A percentile compares a stretch with the other conserved stretches of the same genome.
phyloP scores from a whole-genome alignment of 2,329 filamentous ascomycete genomes.

The Cladophialophora yegresii region DNA sequence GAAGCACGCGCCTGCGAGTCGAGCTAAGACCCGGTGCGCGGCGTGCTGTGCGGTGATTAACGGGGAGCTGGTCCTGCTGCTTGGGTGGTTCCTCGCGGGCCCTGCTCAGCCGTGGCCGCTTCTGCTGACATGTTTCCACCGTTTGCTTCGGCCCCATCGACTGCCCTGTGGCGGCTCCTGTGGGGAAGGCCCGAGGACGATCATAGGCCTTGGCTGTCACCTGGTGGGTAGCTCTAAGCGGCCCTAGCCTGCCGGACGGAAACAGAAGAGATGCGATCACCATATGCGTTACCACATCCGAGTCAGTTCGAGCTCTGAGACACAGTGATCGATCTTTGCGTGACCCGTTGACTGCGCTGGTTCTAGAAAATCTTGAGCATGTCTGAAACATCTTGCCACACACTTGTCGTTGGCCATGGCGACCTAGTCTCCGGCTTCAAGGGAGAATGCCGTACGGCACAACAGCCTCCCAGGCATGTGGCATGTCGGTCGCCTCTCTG shows the following conservation, averaged over 20 bases:
- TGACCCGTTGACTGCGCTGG: background rate
- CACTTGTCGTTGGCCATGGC: background rate
- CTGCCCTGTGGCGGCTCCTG: constrained; percentile 19
- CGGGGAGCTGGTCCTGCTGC: background rate
- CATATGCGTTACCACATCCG: constrained; percentile 1
- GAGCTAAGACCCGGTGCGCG: background rate
- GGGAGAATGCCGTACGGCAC: background rate
- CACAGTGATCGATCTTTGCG: constrained; percentile 5
- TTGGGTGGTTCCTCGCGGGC: background rate
- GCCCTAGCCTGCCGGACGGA: constrained; percentile 18
- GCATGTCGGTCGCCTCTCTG: background rate
- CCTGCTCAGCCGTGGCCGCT: background rate
- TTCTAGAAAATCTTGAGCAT: constrained; percentile 15
- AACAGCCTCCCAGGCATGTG: background rate
- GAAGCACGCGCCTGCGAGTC: background rate
- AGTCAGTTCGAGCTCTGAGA: constrained; percentile 19
- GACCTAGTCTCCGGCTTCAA: background rate
- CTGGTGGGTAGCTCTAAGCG: constrained; percentile 21
- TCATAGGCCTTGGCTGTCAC: constrained; percentile 23
- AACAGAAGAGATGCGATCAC: constrained; percentile 7
- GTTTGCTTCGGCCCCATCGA: constrained; percentile 5
- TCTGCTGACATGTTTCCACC: constrained; percentile 12
- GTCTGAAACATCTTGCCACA: constrained; percentile 14
- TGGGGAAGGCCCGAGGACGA: constrained; percentile 32
- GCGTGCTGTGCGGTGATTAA: background rate